Percentiles rank a stretch among this genome's conserved stretches.
Conservation (phyloP, 345 rosid genomes). For the Corchorus capsularis region DNA sequence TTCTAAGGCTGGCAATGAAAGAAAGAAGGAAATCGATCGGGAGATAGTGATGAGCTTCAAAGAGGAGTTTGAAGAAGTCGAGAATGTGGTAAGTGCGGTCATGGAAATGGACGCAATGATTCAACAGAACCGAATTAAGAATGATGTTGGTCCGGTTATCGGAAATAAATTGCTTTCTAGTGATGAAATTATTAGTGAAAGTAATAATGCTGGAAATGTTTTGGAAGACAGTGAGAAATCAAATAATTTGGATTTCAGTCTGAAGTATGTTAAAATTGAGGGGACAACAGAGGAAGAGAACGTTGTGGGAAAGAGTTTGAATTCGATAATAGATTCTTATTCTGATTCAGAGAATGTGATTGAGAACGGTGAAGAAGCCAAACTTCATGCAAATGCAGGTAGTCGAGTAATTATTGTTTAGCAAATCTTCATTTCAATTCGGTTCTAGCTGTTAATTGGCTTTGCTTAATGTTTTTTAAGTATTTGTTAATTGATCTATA, state of each 20-base stretch:
- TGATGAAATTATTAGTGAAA: not conserved
- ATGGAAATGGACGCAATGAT: slow-evolving; percentile 4
- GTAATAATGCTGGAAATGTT: not conserved
- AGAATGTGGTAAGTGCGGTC: slow-evolving; percentile 13
- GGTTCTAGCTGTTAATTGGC: not conserved
- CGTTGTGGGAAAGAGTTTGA: not conserved
- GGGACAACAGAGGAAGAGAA: not conserved
- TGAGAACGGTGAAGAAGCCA: slow-evolving; percentile 6
- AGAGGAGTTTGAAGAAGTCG: slow-evolving; percentile 25
- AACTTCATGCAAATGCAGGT: slow-evolving; percentile 9
- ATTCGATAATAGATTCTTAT: not conserved
- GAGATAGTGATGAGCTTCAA: slow-evolving; percentile 13
- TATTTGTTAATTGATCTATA: not conserved
- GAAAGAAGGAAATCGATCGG: not conserved
- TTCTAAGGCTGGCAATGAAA: not conserved
- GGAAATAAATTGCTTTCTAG: not conserved
- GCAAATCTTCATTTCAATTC: not conserved
- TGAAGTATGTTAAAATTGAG: not conserved
- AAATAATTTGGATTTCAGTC: slow-evolving; percentile 3
- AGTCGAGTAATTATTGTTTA: not conserved
- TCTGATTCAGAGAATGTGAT: not conserved
- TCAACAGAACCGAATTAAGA: not conserved
- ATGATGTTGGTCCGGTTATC: not conserved
- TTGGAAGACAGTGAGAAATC: slow-evolving; percentile 1
- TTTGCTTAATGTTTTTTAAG: not conserved